These are phyloP conservation scores for Talaromyces atroroseus DNA, from an alignment of 2,329 filamentous ascomycete genomes.

Conservation along the genomic window DNA sequence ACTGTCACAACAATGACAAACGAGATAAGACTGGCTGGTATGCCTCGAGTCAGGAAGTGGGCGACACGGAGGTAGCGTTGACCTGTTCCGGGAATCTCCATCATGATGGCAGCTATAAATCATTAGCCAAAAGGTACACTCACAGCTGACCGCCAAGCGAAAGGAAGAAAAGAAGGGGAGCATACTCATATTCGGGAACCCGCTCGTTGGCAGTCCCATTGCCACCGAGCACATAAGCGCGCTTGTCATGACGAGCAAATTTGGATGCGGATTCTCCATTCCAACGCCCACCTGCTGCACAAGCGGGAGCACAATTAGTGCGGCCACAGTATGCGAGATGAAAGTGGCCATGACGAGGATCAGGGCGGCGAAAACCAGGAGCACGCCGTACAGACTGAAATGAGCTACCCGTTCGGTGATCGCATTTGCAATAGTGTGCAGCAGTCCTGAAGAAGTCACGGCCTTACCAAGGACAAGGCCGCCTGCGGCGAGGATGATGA, in stretches of 20 bases:
- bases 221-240: slow-evolving; percentile 97
- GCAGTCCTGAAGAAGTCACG: slow-evolving; percentile 84
- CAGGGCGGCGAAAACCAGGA: slow-evolving; percentile 76
- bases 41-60: slow-evolving; percentile 90
- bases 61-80: slow-evolving; percentile 86
- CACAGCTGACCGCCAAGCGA: too few species aligned
- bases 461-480: slow-evolving; percentile 89
- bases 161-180: slow-evolving; percentile 24
- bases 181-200: slow-evolving; percentile 99
- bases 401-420: slow-evolving; percentile 71
- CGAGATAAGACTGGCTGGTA: slow-evolving; percentile 78
- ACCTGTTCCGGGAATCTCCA: slow-evolving; percentile 86
- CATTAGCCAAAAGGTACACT: neutral
- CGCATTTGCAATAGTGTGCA: slow-evolving; percentile 75
- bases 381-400: slow-evolving; percentile 76
- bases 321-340: slow-evolving; percentile 95
- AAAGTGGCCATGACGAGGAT: slow-evolving; percentile 94
- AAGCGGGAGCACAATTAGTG: slow-evolving; percentile 86
- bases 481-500: slow-evolving; percentile 94
- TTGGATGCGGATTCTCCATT: slow-evolving; percentile 88
- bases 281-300: slow-evolving; percentile 76
- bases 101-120: slow-evolving; percentile 85
- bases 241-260: slow-evolving; percentile 88
- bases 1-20: slow-evolving; percentile 78
- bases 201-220: slow-evolving; percentile 92